These are phyloP conservation scores for Byssothecium circinans DNA, from an alignment of 2,329 filamentous ascomycete genomes.

Conservation along the genomic window DNA sequence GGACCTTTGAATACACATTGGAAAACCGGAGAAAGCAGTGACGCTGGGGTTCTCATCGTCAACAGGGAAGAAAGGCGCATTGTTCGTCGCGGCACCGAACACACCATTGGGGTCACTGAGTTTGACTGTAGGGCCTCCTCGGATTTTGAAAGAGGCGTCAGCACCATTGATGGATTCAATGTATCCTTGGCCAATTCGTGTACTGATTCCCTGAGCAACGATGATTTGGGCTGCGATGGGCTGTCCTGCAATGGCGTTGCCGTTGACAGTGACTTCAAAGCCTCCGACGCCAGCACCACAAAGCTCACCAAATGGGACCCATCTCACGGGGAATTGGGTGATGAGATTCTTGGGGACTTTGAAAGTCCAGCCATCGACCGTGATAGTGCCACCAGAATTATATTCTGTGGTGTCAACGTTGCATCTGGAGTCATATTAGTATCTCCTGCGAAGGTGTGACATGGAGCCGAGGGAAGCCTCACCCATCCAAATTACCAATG, in stretches of 20 bases:
- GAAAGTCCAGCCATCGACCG: constrained; percentile 51
- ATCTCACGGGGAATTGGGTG: constrained; percentile 53
- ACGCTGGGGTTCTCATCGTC: constrained; percentile 55
- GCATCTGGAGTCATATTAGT: constrained; percentile 16
- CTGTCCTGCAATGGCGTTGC: constrained; percentile 43
- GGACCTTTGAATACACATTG: constrained; percentile 55
- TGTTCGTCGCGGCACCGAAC: constrained; percentile 34
- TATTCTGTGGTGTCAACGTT: constrained; percentile 23
- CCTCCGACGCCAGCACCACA: constrained; percentile 22
- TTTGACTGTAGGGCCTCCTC: constrained; percentile 40
- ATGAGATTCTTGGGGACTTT: constrained; percentile 54
- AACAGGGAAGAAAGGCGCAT: constrained; percentile 48
- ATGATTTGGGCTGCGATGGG: constrained; percentile 46
- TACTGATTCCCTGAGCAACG: constrained; percentile 38
- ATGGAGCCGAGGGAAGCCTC: constrained; percentile 3
- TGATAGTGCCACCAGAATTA: constrained; percentile 52
- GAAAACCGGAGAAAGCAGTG: constrained; percentile 54
- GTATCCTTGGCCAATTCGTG: constrained; percentile 42
- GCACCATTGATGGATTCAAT: constrained; percentile 37
- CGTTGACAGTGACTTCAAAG: constrained; percentile 38
- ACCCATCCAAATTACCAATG: constrained; percentile 34
- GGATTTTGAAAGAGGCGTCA: constrained; percentile 42
- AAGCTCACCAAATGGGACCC: constrained; percentile 46
- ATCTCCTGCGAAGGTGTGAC: background rate
- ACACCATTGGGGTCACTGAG: constrained; percentile 53